Conservation (phyloP, 2,329 filamentous ascomycete genomes). For the Tolypocladium album region DNA sequence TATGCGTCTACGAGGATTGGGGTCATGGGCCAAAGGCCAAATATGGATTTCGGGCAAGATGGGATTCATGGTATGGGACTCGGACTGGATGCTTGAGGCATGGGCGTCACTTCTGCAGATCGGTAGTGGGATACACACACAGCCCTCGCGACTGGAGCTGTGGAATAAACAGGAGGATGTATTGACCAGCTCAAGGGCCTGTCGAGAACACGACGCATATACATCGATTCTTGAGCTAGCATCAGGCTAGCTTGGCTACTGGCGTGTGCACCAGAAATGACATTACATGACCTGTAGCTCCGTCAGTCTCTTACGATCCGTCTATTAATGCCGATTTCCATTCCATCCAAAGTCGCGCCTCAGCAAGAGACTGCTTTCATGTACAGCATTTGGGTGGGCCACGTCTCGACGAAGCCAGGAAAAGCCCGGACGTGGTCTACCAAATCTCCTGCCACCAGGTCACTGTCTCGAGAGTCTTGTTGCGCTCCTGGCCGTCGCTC, state of each 20-base stretch:
- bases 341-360: no score
- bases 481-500: slow-evolving; percentile 25
- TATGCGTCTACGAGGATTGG: neutral
- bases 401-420: neutral
- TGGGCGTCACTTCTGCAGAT: neutral
- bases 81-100: neutral
- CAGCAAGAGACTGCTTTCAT: neutral
- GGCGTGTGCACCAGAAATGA: neutral
- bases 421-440: slow-evolving; percentile 18
- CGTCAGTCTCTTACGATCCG: no score
- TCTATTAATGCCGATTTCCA: no score
- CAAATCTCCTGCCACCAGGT: slow-evolving; percentile 51
- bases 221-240: neutral
- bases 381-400: neutral
- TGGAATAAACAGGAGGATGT: neutral
- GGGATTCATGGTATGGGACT: neutral
- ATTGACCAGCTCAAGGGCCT: neutral
- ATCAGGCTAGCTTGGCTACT: neutral
- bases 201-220: neutral
- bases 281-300: no score
- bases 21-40: neutral
- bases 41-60: no score
- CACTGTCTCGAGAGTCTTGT: slow-evolving; percentile 22
- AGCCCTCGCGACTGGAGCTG: neutral
- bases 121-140: neutral